phyloP scores from a whole-genome alignment of 495 filamentous ascomycete species.

The Parathielavia hyrcaniae region DNA sequence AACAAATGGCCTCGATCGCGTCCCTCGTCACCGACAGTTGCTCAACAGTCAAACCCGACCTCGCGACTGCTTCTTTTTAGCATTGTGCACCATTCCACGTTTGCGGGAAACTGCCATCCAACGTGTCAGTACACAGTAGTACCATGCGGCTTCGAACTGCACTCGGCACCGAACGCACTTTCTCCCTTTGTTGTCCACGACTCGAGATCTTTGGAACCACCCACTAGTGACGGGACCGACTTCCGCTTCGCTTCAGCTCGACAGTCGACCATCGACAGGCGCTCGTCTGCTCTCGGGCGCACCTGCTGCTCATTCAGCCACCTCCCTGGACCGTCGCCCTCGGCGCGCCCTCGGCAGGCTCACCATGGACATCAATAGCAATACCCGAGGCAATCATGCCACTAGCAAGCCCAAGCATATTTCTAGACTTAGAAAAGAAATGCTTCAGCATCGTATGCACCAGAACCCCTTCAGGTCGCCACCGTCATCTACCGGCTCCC shows the following conservation, averaged over 20 bases:
- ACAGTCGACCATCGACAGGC: not conserved
- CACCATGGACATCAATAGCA: constrained; percentile 34
- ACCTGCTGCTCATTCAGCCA: constrained; percentile 10
- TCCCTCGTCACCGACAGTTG: constrained; percentile 14
- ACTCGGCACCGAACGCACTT: not conserved
- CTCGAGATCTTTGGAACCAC: not conserved
- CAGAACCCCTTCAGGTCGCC: constrained; percentile 47
- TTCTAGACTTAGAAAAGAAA: constrained; percentile 34
- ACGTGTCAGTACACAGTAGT: not conserved
- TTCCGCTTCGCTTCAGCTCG: not conserved
- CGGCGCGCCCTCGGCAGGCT: constrained; percentile 22
- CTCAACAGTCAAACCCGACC: not conserved
- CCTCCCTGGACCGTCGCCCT: constrained; percentile 14
- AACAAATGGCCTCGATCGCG: constrained; percentile 22
- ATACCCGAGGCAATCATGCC: constrained; percentile 22
- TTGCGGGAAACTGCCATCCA: not conserved
- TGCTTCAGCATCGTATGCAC: constrained; percentile 30
- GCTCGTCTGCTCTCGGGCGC: constrained; percentile 7
- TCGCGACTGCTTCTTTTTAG: constrained; percentile 12
- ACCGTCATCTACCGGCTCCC: constrained; percentile 47
- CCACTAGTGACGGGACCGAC: not conserved
- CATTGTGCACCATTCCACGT: not conserved
- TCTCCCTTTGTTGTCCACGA: constrained; percentile 4
- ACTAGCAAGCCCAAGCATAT: constrained; percentile 33
- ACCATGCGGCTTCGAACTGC: constrained; percentile 7